Evolutionary conservation across 805 yeast species (phyloP), one percentile per base, ranked within the genome.

Genomic region (Isabelozyma rhagii): DNA sequence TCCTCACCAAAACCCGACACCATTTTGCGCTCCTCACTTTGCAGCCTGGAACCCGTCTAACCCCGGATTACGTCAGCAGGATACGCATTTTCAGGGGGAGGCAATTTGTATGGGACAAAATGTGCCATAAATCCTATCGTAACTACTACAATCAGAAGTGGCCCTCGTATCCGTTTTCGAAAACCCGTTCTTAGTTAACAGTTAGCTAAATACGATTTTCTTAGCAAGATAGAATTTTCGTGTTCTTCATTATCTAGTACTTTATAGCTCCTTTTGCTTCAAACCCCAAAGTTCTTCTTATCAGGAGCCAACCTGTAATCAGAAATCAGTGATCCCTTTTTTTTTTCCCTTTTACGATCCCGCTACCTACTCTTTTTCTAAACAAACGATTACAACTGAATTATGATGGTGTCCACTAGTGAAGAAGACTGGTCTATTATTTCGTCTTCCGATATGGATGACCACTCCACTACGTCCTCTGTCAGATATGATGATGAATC

Each of bases 401-500:
- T 21, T 21, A 31, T 31, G 3, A 39, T 39, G 41, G 17, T 14
- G 6, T n/a, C 25, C 18, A 10, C 45, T 39, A 52, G 58, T 29
- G 77, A 73, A 44, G 78, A 74, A 59, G 78, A 74, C 43, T 74
- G 78, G 78, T 66, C 78, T 6, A 68, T 74, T 40, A 74, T 74
- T 17, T 70, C 77, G 9, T 66, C 67, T 39, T 72, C 77, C 1
- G 78, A 74, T 41, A 49, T 67, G 27, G 72, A 69, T 41, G 72
- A 69, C 11, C 64, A 60, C 38, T 55, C 67, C 11, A 56, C 66
- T 17, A 53, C 53, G 5, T 43, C 45, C 28, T 43, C 45, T 17
- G 21, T 43, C 14, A 43, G 45, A 43, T 42, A 17, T 8, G 28
- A 13, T 13, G 41, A 27, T 14, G 39, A 45, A 13, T 31, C 36